Evolutionary conservation across 2,329 filamentous ascomycete species (phyloP), one percentile per base, ranked within the genome.

Genomic region (Trichophyton rubrum): DNA sequence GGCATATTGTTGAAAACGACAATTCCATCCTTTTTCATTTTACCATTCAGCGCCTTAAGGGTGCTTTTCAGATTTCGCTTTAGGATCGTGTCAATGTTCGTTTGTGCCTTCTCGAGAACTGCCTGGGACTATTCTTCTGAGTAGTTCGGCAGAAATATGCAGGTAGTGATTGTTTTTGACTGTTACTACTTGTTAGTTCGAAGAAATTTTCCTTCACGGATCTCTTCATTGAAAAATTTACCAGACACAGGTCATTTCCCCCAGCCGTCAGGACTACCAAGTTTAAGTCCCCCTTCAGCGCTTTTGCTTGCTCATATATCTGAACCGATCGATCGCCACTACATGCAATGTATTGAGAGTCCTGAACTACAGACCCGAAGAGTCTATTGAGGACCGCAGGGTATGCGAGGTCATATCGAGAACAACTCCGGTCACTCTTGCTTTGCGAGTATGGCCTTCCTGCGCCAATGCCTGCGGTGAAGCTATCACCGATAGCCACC

Each of bases 401-500:
- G 41, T 68, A 73, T 6, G 70, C 60, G 1, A 60, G 35, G 55
- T 67, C 64, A 59, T 72, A 73, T 17, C 71, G 67, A 3, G 71
- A 68, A 61, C 71, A 73, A 15, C 60, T 20, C 65, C 66, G 68
- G 51, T 65, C 58, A 11, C 40, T 43, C 4, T 15, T 15, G 15
- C 11, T 15, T 5, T n/a, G 11, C 15, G 13, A 13, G 4, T 15
- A n/a, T 41, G 11, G 15, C n/a, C 24, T 17, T 3, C 70, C 69
- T 6, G 71, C 63, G 0, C 69, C 72, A 53, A 74, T 74, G 38
- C 73, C 73, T 0, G 73, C 72, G 3, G 71, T 74, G 60, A 66
- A 74, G 60, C 72, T 74, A 62, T 75, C 73, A 8, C 73, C 73
- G 13, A 75, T 66, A 49, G 72, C 72, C 1, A 71, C 73, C 65